A percentile compares a stretch with the other conserved stretches of the same genome.
Evolutionary conservation across 352 stramenopile species (phyloP).

Genomic region (Globisporangium yorkense): DNA sequence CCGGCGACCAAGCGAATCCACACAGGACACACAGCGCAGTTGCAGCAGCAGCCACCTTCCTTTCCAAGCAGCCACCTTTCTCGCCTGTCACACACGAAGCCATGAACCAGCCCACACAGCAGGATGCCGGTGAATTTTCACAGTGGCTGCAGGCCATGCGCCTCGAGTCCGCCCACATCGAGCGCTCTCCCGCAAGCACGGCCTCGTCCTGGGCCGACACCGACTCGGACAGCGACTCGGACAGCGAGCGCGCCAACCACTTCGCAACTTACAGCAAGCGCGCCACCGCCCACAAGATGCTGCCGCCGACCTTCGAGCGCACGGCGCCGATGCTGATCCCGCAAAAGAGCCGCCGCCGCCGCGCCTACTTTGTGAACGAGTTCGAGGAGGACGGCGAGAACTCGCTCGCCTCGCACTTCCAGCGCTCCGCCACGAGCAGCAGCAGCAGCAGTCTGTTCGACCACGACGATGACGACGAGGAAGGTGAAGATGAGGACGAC

Average conservation of each 20-base stretch:
- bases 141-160: slow-evolving; percentile 44
- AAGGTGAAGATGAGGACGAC: slow-evolving; percentile 51
- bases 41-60: neutral
- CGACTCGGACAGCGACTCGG: slow-evolving; percentile 35
- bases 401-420: neutral
- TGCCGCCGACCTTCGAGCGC: slow-evolving; percentile 14
- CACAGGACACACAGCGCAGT: neutral
- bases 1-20: neutral
- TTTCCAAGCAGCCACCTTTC: neutral
- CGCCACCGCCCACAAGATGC: slow-evolving; percentile 11
- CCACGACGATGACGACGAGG: slow-evolving; percentile 15
- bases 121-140: slow-evolving; percentile 25
- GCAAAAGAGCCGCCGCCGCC: slow-evolving; percentile 11
- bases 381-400: slow-evolving; percentile 10
- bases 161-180: slow-evolving; percentile 9
- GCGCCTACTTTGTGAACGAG: slow-evolving; percentile 14
- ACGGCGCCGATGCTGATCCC: slow-evolving; percentile 60
- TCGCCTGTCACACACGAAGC: neutral
- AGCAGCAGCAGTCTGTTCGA: neutral
- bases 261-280: neutral
- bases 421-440: neutral
- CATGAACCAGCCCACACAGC: neutral
- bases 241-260: slow-evolving; percentile 12
- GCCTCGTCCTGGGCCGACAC: slow-evolving; percentile 48
- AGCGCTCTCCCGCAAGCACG: slow-evolving; percentile 4